These are phyloP conservation scores for Diaporthe eres DNA, from an alignment of 2,329 filamentous ascomycete species.

Conservation along the genomic window DNA sequence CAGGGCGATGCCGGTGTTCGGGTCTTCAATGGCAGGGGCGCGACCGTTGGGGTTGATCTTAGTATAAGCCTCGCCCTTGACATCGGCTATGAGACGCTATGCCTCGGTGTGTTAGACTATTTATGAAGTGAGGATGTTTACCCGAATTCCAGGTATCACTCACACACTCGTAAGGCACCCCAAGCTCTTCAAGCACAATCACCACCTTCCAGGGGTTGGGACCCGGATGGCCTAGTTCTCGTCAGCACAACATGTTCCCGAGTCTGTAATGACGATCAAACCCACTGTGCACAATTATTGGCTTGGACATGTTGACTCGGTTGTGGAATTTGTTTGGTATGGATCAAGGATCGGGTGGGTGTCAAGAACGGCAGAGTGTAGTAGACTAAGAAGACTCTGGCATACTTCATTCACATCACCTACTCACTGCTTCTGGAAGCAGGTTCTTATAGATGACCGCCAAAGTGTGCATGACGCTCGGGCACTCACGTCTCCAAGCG, in stretches of 20 bases:
- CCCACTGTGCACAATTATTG: constrained; percentile 14
- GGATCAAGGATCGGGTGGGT: background rate
- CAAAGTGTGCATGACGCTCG: background rate
- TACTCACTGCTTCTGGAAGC: background rate
- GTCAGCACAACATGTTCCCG: background rate
- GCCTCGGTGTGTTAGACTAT: background rate
- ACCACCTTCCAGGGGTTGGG: constrained; percentile 52
- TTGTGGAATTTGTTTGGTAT: background rate
- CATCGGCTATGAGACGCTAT: constrained; percentile 11
- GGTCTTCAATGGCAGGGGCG: constrained; percentile 48
- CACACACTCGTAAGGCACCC: constrained; percentile 48
- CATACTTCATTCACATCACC: background rate
- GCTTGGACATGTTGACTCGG: constrained; percentile 1
- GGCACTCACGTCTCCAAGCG: background rate
- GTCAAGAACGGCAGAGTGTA: background rate
- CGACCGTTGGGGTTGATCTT: constrained; percentile 39
- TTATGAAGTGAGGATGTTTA: no score
- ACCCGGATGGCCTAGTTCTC: constrained; percentile 14
- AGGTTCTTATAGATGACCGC: constrained; percentile 3
- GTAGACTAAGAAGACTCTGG: background rate
- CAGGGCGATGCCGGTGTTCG: constrained; percentile 60
- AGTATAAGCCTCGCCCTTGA: constrained; percentile 29
- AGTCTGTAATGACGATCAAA: background rate
- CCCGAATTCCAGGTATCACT: constrained; percentile 37
- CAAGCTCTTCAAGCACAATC: constrained; percentile 51